phyloP scores from a whole-genome alignment of 2,329 filamentous ascomycete species.

The Plenodomus tracheiphilus region DNA sequence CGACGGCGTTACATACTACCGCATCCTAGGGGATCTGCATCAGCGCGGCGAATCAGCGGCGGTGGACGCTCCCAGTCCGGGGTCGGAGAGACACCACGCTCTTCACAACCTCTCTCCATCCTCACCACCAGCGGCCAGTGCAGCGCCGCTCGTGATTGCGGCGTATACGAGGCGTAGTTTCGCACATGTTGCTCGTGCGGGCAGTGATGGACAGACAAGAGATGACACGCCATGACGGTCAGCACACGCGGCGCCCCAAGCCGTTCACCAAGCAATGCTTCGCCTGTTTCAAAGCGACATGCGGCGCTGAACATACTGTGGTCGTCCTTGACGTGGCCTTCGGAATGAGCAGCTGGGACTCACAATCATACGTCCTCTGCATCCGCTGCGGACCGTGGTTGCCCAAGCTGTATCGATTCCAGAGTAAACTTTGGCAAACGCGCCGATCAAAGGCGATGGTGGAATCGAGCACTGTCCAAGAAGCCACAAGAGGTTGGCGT shows the following conservation, averaged over 20 bases:
- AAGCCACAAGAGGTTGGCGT: not conserved
- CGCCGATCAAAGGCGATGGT: slow-evolving; percentile 2
- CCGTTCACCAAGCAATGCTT: slow-evolving; percentile 5
- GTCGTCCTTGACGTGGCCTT: slow-evolving; percentile 19
- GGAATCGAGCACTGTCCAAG: slow-evolving; percentile 3
- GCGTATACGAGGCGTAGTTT: slow-evolving; percentile 16
- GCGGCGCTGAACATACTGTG: slow-evolving; percentile 8
- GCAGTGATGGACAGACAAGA: slow-evolving; percentile 16
- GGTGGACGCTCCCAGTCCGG: no score
- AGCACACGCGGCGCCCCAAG: slow-evolving; percentile 23
- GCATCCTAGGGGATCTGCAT: not conserved
- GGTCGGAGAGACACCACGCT: slow-evolving; percentile 5
- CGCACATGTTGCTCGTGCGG: slow-evolving; percentile 13
- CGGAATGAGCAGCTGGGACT: slow-evolving; percentile 14
- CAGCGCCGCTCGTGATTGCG: slow-evolving; percentile 7
- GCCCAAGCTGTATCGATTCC: slow-evolving; percentile 13
- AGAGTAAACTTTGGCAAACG: slow-evolving; percentile 9
- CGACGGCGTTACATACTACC: slow-evolving; percentile 16
- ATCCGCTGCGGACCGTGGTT: slow-evolving; percentile 7
- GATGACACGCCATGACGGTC: slow-evolving; percentile 15
- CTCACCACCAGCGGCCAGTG: slow-evolving; percentile 8
- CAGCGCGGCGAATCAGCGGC: slow-evolving; percentile 4
- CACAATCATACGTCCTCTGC: slow-evolving; percentile 7
- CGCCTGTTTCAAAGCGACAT: slow-evolving; percentile 10
- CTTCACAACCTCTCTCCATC: not conserved